Evolutionary conservation across 148 eudicot genomes (phyloP), one percentile per base, ranked within the genome.

Genomic region (Polygonum aviculare): DNA sequence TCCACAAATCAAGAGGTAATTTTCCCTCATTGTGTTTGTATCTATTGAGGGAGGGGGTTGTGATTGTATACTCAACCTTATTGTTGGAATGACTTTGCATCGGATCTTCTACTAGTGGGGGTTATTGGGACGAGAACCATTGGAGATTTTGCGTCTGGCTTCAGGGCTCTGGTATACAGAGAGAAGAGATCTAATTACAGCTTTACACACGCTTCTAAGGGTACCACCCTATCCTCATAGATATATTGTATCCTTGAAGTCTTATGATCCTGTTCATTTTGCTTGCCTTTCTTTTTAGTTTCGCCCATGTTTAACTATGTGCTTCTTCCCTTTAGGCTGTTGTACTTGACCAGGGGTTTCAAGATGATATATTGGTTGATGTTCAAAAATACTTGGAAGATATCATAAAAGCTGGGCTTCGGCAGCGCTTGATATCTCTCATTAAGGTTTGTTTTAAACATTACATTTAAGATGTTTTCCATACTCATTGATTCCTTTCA

Each of bases 131-230:
- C 85, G 99, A 76, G 97, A 90, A 70, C 93, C 93, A 35, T 78
- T 85, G 75, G 99, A 95, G 75, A 86, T 95, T 76, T 85, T 89
- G 77, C 98, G 98, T 70, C 88, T 95, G 77, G 86, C 94, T 15
- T 85, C 89, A 15, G 97, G 99, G 73, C 97, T 95, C 48, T 95
- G 97, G 99, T 95, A 95, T 81, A 91, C 98, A 16, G 97, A 90
- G 84, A 91, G 98, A 83, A 93, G 99, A 86, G 99, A 95, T 76
- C 77, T 91, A 70, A 85, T 95, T 51, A 91, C 97, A 74, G 92
- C 97, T 38, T 78, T 95, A 65, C 90, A 89, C 85, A 88, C 94
- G 21, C 84, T 93, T 39, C 80, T 96, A 12, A 82, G 99, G 91
- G 99, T 96, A 93, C 74, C 52, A 16, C 36, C 76, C 65, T 50